Conservation (phyloP, 2,329 filamentous ascomycete species). For the Didymella pomorum region DNA sequence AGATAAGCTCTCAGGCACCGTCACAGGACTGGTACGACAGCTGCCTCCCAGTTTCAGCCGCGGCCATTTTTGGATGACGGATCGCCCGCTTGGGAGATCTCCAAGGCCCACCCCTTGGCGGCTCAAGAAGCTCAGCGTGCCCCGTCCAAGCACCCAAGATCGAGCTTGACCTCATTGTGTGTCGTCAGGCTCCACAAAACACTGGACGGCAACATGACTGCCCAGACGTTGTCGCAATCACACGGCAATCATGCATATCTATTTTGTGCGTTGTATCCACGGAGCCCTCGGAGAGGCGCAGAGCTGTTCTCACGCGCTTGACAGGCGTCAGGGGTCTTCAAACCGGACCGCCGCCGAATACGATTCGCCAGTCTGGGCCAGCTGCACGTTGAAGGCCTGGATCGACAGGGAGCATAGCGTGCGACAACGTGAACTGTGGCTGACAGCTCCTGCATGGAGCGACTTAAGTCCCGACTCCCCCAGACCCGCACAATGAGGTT, state of each 20-base stretch:
- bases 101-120: constrained; percentile 10
- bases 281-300: constrained; percentile 11
- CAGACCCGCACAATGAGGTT: background rate
- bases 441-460: constrained; percentile 8
- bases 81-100: constrained; percentile 10
- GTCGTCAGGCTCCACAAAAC: constrained; percentile 1
- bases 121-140: background rate
- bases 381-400: constrained; percentile 15
- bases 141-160: background rate
- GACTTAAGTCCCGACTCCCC: constrained; percentile 10
- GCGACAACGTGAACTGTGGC: constrained; percentile 16
- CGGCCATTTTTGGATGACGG: background rate
- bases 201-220: background rate
- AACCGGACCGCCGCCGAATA: constrained; percentile 7
- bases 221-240: background rate
- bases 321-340: constrained; percentile 9
- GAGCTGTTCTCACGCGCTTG: constrained; percentile 9
- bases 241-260: background rate
- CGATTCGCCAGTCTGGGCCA: constrained; percentile 7
- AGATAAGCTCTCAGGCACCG: constrained; percentile 8
- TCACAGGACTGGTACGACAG: constrained; percentile 1
- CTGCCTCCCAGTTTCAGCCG: constrained; percentile 12
- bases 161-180: constrained; percentile 1
- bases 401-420: constrained; percentile 13
- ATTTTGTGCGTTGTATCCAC: background rate